These are phyloP conservation scores for Eimeria tenella DNA, from an alignment of 169 alveolate genomes.

Conservation along the genomic window DNA sequence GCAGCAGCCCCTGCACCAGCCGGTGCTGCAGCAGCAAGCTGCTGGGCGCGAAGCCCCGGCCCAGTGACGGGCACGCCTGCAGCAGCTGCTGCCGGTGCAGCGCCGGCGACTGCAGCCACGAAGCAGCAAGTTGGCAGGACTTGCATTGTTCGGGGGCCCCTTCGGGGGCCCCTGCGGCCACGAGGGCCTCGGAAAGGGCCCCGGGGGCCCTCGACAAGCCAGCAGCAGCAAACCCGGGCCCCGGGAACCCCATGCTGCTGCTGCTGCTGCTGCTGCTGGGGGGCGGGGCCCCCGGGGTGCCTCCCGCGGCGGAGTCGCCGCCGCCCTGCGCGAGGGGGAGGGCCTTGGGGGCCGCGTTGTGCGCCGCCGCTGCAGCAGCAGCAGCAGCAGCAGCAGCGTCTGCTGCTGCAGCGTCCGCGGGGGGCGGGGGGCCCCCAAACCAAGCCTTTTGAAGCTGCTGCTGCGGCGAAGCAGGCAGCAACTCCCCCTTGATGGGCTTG, in stretches of 20 bases:
- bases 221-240: not conserved
- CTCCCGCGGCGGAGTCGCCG: not conserved
- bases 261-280: not conserved
- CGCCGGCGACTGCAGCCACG: conserved; percentile 26
- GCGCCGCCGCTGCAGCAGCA: not conserved
- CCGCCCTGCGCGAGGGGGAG: too few species aligned
- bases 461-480: not conserved
- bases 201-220: not conserved
- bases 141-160: not conserved
- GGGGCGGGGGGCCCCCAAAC: not conserved
- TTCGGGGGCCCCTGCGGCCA: conserved; percentile 2
- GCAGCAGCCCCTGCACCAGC: conserved; percentile 47
- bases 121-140: conserved; percentile 41
- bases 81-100: conserved; percentile 17
- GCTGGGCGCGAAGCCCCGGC: not conserved
- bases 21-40: conserved; percentile 54
- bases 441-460: not conserved
- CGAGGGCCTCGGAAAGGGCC: not conserved
- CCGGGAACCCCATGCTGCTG: too few species aligned
- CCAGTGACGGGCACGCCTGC: conserved; percentile 19
- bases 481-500: not conserved
- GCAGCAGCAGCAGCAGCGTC: conserved; percentile 26
- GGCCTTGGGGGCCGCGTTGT: too few species aligned
- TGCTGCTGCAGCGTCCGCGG: not conserved
- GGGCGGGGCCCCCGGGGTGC: too few species aligned